Conservation (phyloP, 176 grass and related monocot species). For the Hsuehochloa calcarea region DNA sequence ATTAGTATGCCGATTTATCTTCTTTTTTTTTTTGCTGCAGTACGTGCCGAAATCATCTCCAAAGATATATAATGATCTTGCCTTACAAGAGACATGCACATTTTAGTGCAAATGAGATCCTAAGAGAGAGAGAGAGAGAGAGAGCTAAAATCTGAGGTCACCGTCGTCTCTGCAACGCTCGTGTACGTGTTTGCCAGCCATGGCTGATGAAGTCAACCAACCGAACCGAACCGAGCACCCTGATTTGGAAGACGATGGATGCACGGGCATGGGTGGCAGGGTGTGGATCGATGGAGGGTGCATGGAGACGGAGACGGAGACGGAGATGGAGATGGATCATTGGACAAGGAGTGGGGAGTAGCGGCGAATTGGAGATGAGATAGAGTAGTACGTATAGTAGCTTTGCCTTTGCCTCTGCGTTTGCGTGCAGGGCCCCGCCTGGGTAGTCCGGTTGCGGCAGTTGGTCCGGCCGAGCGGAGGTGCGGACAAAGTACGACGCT, state of each 20-base stretch:
- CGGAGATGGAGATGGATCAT: neutral
- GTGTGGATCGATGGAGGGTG: neutral
- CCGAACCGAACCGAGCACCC: neutral
- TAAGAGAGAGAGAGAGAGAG: no score
- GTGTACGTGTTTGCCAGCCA: neutral
- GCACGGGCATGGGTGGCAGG: no score
- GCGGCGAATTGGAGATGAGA: neutral
- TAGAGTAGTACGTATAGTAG: neutral
- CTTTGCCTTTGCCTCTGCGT: neutral
- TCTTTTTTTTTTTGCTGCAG: no score
- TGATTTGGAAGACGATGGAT: no score
- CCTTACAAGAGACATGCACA: no score
- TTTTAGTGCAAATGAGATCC: no score
- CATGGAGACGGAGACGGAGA: neutral
- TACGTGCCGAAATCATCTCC: no score
- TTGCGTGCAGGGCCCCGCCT: neutral
- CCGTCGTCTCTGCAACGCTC: neutral
- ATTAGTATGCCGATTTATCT: no score
- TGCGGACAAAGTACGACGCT: conserved; percentile 34
- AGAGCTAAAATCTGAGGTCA: neutral
- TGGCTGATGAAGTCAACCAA: conserved; percentile 1
- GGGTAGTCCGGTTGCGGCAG: conserved; percentile 23
- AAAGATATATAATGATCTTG: no score
- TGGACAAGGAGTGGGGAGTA: neutral
- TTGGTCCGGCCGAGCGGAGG: conserved; percentile 24